Percentiles rank a stretch among this genome's conserved stretches.
These are phyloP conservation scores for Hymenochaete sp. DNA, from an alignment of 1,284 basidiomycete species.

Conservation along the genomic window DNA sequence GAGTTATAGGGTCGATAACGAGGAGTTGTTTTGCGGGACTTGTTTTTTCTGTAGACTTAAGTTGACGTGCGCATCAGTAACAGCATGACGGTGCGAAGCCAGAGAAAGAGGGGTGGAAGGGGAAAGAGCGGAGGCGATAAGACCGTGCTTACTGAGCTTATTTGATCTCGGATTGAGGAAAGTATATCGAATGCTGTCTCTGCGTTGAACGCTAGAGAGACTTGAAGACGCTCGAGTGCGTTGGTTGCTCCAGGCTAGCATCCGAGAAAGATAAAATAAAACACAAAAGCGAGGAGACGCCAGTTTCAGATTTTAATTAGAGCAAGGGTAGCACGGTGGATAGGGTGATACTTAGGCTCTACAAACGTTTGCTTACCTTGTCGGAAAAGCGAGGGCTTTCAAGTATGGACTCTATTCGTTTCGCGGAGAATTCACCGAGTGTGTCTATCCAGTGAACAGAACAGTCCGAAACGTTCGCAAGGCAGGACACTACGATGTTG, in stretches of 20 bases:
- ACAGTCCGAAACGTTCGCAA: slow-evolving; percentile 31
- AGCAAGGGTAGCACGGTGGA: too few relatives aligned
- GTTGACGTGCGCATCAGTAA: slow-evolving; percentile 11
- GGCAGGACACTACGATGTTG: slow-evolving; percentile 46
- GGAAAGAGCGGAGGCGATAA: neutral
- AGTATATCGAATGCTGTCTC: slow-evolving; percentile 44
- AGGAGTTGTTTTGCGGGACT: slow-evolving; percentile 36
- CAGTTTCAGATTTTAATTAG: slow-evolving; percentile 27
- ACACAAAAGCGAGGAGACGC: slow-evolving; percentile 18
- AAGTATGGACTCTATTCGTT: too few relatives aligned
- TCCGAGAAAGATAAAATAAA: neutral
- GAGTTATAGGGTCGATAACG: slow-evolving; percentile 58
- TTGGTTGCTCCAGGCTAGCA: slow-evolving; percentile 20
- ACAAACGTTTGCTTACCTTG: too few relatives aligned
- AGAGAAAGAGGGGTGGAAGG: neutral
- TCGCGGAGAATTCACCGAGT: slow-evolving; percentile 52
- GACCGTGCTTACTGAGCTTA: slow-evolving; percentile 25
- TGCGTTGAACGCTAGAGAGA: slow-evolving; percentile 51
- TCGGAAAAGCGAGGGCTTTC: too few relatives aligned
- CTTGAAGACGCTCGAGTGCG: slow-evolving; percentile 33
- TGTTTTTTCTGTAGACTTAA: slow-evolving; percentile 11
- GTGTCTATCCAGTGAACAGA: slow-evolving; percentile 63
- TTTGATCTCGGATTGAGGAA: slow-evolving; percentile 31
- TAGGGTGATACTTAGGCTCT: too few relatives aligned
- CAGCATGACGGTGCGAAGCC: neutral